Conservation (phyloP, 352 stramenopile genomes). For the Globisporangium sylvaticum region DNA sequence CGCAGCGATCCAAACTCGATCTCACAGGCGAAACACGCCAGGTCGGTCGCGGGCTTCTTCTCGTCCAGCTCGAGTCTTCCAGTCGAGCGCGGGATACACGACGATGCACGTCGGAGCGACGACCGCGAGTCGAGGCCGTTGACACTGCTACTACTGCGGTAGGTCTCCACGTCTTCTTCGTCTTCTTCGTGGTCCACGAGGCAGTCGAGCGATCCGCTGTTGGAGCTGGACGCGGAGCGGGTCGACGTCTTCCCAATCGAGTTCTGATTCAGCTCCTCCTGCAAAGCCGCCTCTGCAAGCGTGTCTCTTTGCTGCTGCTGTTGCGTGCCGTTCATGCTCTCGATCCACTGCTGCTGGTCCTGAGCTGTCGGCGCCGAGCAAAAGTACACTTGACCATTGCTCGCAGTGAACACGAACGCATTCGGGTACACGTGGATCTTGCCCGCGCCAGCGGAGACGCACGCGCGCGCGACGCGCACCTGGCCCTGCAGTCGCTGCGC, state of each 20-base stretch:
- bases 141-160: neutral
- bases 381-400: constrained; percentile 24
- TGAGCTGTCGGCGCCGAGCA: constrained; percentile 23
- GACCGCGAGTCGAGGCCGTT: neutral
- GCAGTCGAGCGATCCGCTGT: constrained; percentile 8
- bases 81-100: neutral
- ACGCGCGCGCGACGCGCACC: constrained; percentile 15
- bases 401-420: constrained; percentile 29
- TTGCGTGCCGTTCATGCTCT: constrained; percentile 14
- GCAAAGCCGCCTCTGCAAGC: neutral
- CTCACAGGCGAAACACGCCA: constrained; percentile 21
- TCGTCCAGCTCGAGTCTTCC: constrained; percentile 5
- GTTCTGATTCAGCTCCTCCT: neutral
- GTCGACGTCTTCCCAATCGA: constrained; percentile 4
- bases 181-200: neutral
- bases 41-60: constrained; percentile 3
- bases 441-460: constrained; percentile 17
- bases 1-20: constrained; percentile 21
- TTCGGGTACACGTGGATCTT: constrained; percentile 27
- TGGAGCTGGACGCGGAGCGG: neutral
- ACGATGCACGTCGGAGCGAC: constrained; percentile 7
- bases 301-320: neutral
- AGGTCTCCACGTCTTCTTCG: neutral
- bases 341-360: constrained; percentile 27
- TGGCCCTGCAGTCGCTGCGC: constrained; percentile 19